These are phyloP conservation scores for Termitomyces sp. DNA, from an alignment of 768 basidiomycete species.

Conservation along the genomic window DNA sequence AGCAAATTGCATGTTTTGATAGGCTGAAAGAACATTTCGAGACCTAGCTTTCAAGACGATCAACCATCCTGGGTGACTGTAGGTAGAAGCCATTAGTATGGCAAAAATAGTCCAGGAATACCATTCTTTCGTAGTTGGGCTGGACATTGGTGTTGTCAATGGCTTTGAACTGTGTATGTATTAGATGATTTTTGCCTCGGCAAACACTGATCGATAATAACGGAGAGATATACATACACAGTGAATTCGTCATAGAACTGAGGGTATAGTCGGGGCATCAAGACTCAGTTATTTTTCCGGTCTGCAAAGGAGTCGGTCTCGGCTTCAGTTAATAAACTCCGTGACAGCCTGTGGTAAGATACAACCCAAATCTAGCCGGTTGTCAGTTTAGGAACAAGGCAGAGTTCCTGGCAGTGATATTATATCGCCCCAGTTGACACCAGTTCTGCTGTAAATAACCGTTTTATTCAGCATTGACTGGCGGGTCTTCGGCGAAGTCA, in stretches of 20 bases:
- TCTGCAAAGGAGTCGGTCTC: constrained; percentile 23
- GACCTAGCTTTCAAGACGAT: constrained; percentile 37
- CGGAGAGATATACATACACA: constrained; percentile 38
- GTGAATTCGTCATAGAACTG: constrained; percentile 28
- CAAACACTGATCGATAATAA: not conserved
- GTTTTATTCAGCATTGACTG: not conserved
- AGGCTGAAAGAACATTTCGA: constrained; percentile 64
- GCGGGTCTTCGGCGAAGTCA: not conserved
- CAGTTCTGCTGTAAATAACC: not conserved
- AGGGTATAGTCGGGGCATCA: constrained; percentile 49
- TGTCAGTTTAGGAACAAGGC: not conserved
- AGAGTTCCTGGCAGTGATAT: not conserved
- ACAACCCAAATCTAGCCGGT: not conserved
- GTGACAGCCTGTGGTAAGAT: not conserved
- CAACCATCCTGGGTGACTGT: constrained; percentile 34
- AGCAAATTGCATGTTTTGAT: constrained; percentile 25
- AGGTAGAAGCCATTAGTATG: constrained; percentile 48
- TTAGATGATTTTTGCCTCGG: constrained; percentile 4
- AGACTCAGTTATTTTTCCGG: constrained; percentile 54
- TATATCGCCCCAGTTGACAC: not conserved
- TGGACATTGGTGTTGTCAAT: not conserved
- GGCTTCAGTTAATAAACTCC: not conserved
- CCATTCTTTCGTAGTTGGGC: not conserved
- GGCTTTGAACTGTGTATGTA: not conserved
- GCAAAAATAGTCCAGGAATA: constrained; percentile 30